These are phyloP conservation scores for Pleurotus tuber-regium DNA, from an alignment of 768 basidiomycete genomes.

Conservation along the genomic window DNA sequence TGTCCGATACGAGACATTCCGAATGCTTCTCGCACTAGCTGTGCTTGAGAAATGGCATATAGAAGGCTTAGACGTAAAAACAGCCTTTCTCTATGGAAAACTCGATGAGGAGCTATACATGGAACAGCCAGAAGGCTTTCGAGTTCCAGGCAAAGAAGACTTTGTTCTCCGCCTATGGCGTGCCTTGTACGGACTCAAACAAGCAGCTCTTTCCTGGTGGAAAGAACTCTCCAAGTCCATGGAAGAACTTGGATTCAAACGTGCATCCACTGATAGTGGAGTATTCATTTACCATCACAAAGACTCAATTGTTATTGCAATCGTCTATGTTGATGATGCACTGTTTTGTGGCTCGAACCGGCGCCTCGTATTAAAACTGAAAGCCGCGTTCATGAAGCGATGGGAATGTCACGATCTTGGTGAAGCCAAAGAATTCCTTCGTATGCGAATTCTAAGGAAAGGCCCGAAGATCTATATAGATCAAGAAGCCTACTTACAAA, in stretches of 20 bases:
- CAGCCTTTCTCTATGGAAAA: constrained; percentile 29
- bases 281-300: neutral
- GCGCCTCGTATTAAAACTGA: constrained; percentile 8
- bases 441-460: constrained; percentile 8
- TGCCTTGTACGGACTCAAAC: constrained; percentile 9
- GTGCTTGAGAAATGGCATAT: constrained; percentile 32
- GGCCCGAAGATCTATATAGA: constrained; percentile 2
- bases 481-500: constrained; percentile 12
- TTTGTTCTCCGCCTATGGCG: constrained; percentile 3
- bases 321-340: constrained; percentile 15
- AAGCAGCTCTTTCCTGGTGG: constrained; percentile 1
- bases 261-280: neutral
- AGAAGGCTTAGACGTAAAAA: constrained; percentile 38
- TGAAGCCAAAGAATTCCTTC: constrained; percentile 6
- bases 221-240: constrained; percentile 4
- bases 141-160: neutral
- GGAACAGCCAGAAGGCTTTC: neutral
- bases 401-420: constrained; percentile 20
- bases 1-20: constrained; percentile 27
- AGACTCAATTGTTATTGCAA: constrained; percentile 5
- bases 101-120: constrained; percentile 12
- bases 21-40: constrained; percentile 31
- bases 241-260: constrained; percentile 7
- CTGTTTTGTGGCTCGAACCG: constrained; percentile 10
- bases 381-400: constrained; percentile 16